Evolutionary conservation across 2,329 filamentous ascomycete species (phyloP).

Genomic region (Calcarisporium arbuscula): DNA sequence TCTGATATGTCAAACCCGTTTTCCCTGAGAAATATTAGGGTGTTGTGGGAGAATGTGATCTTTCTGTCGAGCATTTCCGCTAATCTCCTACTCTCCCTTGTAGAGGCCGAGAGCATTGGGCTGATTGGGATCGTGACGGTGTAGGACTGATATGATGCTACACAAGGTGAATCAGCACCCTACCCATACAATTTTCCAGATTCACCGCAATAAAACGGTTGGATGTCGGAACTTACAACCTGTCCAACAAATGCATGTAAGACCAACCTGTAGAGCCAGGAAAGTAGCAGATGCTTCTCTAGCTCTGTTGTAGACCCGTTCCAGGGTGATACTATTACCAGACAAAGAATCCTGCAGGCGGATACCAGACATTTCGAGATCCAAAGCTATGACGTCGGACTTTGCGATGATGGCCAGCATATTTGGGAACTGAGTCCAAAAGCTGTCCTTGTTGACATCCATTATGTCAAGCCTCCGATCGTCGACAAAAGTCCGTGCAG

Average conservation of each 20-base stretch:
- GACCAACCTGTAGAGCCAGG: slow-evolving; percentile 28
- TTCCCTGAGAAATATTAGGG: slow-evolving; percentile 21
- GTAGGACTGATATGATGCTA: slow-evolving; percentile 17
- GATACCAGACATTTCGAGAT: slow-evolving; percentile 33
- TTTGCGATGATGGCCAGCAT: slow-evolving; percentile 22
- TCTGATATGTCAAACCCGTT: slow-evolving; percentile 19
- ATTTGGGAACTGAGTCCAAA: slow-evolving; percentile 16
- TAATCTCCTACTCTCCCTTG: slow-evolving; percentile 8
- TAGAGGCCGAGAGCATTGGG: not conserved
- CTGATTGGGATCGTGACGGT: slow-evolving; percentile 19
- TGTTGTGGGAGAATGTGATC: slow-evolving; percentile 19
- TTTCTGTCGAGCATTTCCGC: slow-evolving; percentile 18
- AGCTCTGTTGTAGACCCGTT: slow-evolving; percentile 20
- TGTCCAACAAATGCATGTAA: slow-evolving; percentile 23
- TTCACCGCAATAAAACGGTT: no score
- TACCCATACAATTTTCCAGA: no score
- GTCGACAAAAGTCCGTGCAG: no score
- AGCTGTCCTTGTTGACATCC: slow-evolving; percentile 14
- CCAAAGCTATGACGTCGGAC: slow-evolving; percentile 26
- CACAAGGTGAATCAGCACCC: not conserved
- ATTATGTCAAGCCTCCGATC: slow-evolving; percentile 5
- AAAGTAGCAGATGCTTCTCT: slow-evolving; percentile 22
- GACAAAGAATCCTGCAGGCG: not conserved
- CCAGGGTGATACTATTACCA: slow-evolving; percentile 2
- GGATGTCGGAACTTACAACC: not conserved